Base-by-base conservation (phyloP, 2,329 filamentous ascomycete genomes). In the Hymenoscyphus occultus region DNA sequence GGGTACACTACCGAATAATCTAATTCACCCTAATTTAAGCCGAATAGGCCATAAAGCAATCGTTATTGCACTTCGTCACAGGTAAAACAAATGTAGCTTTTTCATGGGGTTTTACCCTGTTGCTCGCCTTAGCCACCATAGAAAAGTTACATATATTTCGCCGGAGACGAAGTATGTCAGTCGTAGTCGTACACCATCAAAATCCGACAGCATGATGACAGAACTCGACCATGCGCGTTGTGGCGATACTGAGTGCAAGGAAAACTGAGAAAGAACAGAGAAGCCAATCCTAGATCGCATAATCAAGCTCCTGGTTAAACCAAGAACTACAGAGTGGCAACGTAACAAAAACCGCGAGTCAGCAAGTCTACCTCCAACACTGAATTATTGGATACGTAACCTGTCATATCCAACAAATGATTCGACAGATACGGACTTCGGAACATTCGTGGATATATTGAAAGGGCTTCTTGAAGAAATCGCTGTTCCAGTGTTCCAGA, bases 271-370 rank as follows among this genome's bases (percentile, higher is more conserved):
- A 16, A 28, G 39, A 10, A 14, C 28, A 28, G 40, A 35, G 48
- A 61, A 57, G 31, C 48, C n/a, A 12, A 32, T 39, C 59, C 1
- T 64, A 28, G 51, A 61, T 16, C 28, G 45, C 2, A 39, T 59
- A n/a, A 35, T 64, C 39, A 22, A 32, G 10, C 39, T 22, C 7
- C 51, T 64, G 39, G 39, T 61, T 14, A 31, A 31, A 3, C 39
- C 58, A n/a, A 48, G 59, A 28, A 64, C 63, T 10, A 48, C 63
- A 14, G 59, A 42, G 28, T 64, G 63, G 63, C 58, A 64, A 48
- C 45, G 40, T 12, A 39, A 61, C 42, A 10, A 19, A 19, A 39
- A 61, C 12, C 63, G 63, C 22, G 39, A 61, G 32, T 59, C 59
- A 14, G n/a, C 19, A 13, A 48, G 31, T 54, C 63, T 61, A 12